phyloP scores from a whole-genome alignment of 805 yeast species.

The Middelhovenomyces tepae region DNA sequence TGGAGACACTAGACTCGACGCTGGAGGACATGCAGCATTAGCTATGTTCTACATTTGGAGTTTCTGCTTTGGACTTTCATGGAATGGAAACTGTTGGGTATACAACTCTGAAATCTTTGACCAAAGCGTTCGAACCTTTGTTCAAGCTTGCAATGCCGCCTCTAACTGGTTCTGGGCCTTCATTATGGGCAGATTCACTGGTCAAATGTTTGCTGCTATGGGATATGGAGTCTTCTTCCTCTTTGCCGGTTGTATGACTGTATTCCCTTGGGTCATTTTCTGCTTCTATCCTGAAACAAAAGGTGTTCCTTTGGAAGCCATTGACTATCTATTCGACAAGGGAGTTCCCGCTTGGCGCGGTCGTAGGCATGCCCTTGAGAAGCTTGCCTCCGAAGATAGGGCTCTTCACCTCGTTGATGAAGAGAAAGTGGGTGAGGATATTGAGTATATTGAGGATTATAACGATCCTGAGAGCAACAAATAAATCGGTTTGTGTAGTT shows the following conservation, averaged over 20 bases:
- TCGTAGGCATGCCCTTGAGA: too few species aligned
- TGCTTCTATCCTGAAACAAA: conserved; percentile 88
- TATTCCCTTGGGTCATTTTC: too few species aligned
- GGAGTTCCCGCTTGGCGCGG: too few species aligned
- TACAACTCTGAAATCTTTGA: conserved; percentile 84
- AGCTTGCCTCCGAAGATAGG: too few species aligned
- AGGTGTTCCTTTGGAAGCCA: conserved; percentile 80
- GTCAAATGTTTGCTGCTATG: conserved; percentile 66
- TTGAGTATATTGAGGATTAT: too few species aligned
- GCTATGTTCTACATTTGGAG: conserved; percentile 68
- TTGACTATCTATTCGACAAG: conserved; percentile 85
- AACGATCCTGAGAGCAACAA: too few species aligned
- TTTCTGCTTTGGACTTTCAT: conserved; percentile 74
- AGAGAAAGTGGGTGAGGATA: too few species aligned
- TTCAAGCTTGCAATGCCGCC: conserved; percentile 85
- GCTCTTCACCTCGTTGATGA: too few species aligned
- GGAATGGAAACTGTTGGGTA: conserved; percentile 95
- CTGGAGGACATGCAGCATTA: conserved; percentile 57
- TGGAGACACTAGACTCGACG: conserved; percentile 38
- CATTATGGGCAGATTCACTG: conserved; percentile 86
- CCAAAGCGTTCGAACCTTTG: conserved; percentile 73
- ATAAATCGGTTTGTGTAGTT: too few species aligned
- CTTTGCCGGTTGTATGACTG: too few species aligned
- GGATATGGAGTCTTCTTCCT: conserved; percentile 74
- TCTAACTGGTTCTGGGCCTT: conserved; percentile 91